phyloP scores from a whole-genome alignment of 192 early-diverging fungal species.

The Linnemannia zychae region DNA sequence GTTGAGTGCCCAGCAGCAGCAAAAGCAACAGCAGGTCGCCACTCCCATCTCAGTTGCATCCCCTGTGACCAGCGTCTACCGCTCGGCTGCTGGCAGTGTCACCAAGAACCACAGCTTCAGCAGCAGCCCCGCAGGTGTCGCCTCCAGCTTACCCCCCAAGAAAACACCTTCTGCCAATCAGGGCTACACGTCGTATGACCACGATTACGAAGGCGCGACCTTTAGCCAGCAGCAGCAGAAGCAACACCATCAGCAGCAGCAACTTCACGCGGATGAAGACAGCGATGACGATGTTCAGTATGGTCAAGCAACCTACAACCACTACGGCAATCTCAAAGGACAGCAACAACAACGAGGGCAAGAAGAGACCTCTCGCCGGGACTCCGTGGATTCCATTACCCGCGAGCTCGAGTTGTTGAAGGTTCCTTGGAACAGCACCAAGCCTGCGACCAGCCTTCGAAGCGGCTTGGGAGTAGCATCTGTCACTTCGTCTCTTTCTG shows the following conservation, averaged over 20 bases:
- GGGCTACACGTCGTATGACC: not conserved
- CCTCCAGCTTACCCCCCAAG: not conserved
- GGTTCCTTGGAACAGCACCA: conserved; percentile 47
- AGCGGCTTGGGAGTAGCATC: not conserved
- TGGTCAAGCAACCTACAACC: conserved; percentile 10
- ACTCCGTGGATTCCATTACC: conserved; percentile 54
- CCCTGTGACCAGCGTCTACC: conserved; percentile 13
- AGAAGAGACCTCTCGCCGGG: not conserved
- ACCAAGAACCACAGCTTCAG: conserved; percentile 8
- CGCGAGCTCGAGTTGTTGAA: conserved; percentile 50
- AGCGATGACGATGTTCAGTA: conserved; percentile 23
- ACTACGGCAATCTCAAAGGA: conserved; percentile 4
- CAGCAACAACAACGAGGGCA: conserved; percentile 4
- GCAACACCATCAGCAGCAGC: conserved; percentile 11
- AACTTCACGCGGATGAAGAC: conserved; percentile 16
- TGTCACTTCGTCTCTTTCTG: not conserved
- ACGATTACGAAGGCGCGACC: not conserved
- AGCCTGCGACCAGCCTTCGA: not conserved
- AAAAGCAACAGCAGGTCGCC: not conserved
- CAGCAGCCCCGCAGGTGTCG: not conserved
- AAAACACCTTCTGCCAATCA: not conserved
- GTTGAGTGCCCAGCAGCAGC: conserved; percentile 34
- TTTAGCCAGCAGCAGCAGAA: not conserved
- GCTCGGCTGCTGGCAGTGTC: conserved; percentile 2
- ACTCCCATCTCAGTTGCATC: not conserved